Conservation (phyloP, 768 basidiomycete species). For the Lentinula guzmanii region DNA sequence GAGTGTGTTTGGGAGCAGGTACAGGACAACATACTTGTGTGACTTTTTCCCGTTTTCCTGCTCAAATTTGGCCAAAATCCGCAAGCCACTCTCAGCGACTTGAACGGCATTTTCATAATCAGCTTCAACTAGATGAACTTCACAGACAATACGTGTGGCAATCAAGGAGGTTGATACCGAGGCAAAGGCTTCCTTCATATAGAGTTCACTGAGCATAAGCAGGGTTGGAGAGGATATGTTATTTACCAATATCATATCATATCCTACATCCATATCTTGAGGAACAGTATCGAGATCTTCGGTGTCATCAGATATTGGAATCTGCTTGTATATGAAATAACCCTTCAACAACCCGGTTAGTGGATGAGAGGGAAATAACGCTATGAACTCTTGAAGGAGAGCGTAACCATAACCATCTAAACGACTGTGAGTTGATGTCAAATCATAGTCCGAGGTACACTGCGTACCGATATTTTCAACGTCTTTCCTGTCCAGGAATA, state of each 20-base stretch:
- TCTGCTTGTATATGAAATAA: slow-evolving; percentile 61
- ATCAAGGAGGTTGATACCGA: slow-evolving; percentile 51
- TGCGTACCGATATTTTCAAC: slow-evolving; percentile 56
- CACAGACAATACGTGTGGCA: slow-evolving; percentile 58
- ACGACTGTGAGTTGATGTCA: not conserved
- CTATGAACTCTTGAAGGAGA: slow-evolving; percentile 53
- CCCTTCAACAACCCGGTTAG: slow-evolving; percentile 55
- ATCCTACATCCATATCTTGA: slow-evolving; percentile 44
- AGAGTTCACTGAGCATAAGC: slow-evolving; percentile 4
- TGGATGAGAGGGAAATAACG: slow-evolving; percentile 55
- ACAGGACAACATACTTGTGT: slow-evolving; percentile 31
- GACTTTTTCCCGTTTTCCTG: slow-evolving; percentile 49
- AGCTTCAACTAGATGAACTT: slow-evolving; percentile 58
- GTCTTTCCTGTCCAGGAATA: slow-evolving; percentile 72
- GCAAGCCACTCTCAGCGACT: slow-evolving; percentile 65
- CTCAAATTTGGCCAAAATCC: slow-evolving; percentile 48
- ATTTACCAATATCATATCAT: slow-evolving; percentile 59
- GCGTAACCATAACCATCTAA: slow-evolving; percentile 57
- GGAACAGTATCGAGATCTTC: slow-evolving; percentile 29
- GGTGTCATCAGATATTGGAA: slow-evolving; percentile 32
- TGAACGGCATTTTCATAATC: slow-evolving; percentile 75
- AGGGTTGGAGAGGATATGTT: not conserved
- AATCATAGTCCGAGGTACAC: slow-evolving; percentile 9
- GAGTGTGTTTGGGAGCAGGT: not conserved
- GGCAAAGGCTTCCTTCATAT: slow-evolving; percentile 47